Conservation (phyloP, 2,329 filamentous ascomycete genomes). For the Graphiopsis chlorocephala region DNA sequence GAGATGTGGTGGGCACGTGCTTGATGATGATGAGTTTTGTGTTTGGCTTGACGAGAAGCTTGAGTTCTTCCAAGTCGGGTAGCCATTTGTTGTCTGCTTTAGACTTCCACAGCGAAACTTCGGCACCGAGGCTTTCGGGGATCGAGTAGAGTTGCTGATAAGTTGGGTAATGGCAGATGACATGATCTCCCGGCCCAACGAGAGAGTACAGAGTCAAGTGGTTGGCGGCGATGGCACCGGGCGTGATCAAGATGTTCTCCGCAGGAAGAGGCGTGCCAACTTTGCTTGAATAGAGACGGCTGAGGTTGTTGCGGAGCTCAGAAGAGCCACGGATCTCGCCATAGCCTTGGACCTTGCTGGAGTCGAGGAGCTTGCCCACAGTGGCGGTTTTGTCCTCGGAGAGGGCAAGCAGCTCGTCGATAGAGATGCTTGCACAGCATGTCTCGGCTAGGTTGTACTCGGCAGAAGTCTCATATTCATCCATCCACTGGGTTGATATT, state of each 20-base stretch:
- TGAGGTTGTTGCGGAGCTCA: slow-evolving; percentile 61
- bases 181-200: slow-evolving; percentile 72
- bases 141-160: slow-evolving; percentile 82
- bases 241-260: slow-evolving; percentile 71
- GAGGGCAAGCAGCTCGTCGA: slow-evolving; percentile 63
- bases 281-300: slow-evolving; percentile 62
- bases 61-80: slow-evolving; percentile 65
- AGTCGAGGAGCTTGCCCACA: slow-evolving; percentile 42
- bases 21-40: slow-evolving; percentile 70
- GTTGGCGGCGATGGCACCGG: slow-evolving; percentile 82
- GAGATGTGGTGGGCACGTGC: slow-evolving; percentile 24
- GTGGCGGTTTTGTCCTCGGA: slow-evolving; percentile 54
- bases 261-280: slow-evolving; percentile 45
- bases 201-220: slow-evolving; percentile 74
- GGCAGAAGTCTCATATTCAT: slow-evolving; percentile 50
- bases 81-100: slow-evolving; percentile 63
- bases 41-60: slow-evolving; percentile 61
- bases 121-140: slow-evolving; percentile 69
- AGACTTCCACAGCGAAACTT: slow-evolving; percentile 76
- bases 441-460: slow-evolving; percentile 75
- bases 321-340: slow-evolving; percentile 69
- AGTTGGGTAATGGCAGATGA: slow-evolving; percentile 81
- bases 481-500: slow-evolving; percentile 51
- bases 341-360: slow-evolving; percentile 65
- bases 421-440: slow-evolving; percentile 70